Evolutionary conservation across 352 stramenopile genomes (phyloP).

Genomic region (Phytophthora hibernalis): DNA sequence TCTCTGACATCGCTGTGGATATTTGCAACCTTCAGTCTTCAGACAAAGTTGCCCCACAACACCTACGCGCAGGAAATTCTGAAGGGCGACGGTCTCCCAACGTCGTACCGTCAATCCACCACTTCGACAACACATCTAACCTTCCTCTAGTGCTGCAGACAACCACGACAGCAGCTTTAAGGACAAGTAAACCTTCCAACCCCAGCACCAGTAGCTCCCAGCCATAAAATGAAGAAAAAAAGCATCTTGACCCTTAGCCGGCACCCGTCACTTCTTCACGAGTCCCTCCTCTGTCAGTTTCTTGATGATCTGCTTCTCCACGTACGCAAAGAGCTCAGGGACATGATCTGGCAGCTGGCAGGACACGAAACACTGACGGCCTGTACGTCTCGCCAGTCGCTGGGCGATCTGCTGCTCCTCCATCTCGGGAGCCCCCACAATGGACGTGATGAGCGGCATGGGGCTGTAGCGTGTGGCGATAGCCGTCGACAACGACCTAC

Average conservation of each 20-base stretch:
- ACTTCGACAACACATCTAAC: not conserved
- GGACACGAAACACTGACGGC: constrained; percentile 81
- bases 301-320: constrained; percentile 69
- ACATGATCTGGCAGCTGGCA: constrained; percentile 79
- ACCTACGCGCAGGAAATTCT: constrained; percentile 32
- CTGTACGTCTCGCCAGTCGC: constrained; percentile 66
- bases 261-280: constrained; percentile 26
- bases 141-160: not conserved
- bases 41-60: constrained; percentile 31
- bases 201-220: not conserved
- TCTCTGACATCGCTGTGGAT: no score
- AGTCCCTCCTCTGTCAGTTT: constrained; percentile 62
- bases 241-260: not conserved
- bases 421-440: constrained; percentile 73
- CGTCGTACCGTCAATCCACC: constrained; percentile 1
- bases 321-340: constrained; percentile 74
- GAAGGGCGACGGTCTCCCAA: constrained; percentile 10
- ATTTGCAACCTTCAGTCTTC: constrained; percentile 17
- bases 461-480: constrained; percentile 81
- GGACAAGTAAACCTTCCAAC: no score
- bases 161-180: not conserved
- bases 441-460: constrained; percentile 80
- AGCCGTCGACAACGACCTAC: constrained; percentile 78
- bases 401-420: constrained; percentile 87
- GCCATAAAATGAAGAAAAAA: not conserved